Base-by-base conservation (phyloP, 768 basidiomycete genomes). In the Suillus plorans region DNA sequence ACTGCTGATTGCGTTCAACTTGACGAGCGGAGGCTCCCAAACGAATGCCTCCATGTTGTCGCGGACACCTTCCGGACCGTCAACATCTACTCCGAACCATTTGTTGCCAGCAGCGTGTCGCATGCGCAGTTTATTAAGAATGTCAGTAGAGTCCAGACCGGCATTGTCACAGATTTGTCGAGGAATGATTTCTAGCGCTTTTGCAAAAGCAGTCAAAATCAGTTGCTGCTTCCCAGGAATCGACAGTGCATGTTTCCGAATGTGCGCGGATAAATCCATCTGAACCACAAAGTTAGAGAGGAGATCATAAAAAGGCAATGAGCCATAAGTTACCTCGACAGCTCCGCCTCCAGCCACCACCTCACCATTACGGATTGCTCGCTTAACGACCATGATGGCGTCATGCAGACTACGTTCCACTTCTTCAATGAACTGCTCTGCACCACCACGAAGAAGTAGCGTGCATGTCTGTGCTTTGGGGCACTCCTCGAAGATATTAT, bases 321-420 rank as follows among this genome's bases (percentile, higher is more conserved):
- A 22, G 36, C 36, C 5, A 50, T 37, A 42, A 63, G 77, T 68
- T 73, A 95, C 96, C 87, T 99, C 97, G 62, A 93, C 90, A 16
- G 97, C 97, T 67, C 97, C 97, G 58, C 97, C 97, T 42, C 97
- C 97, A 12, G 97, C 97, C 42, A 99, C 97, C 60, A 99, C 90
- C 62, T 97, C 92, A 49, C 94, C 95, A 74, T 95, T 99, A 73
- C 90, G 36, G 70, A 99, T 89, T 5, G 97, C 96, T 61, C 97
- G 85, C 79, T 97, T 97, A 52, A 99, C 97, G n/a, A 99, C 96
- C 96, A 99, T 99, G 71, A 99, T 94, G 2, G 97, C 96, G 74
- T 99, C 97, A 73, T 99, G 97, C 69, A 99, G 78, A 86, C 94
- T 95, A 63, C 97, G 82, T 77, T 99, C 97, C 9, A 99, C 96